Evolutionary conservation across 371 early-diverging fungal genomes (phyloP).

Genomic region (Mortierella sp.): DNA sequence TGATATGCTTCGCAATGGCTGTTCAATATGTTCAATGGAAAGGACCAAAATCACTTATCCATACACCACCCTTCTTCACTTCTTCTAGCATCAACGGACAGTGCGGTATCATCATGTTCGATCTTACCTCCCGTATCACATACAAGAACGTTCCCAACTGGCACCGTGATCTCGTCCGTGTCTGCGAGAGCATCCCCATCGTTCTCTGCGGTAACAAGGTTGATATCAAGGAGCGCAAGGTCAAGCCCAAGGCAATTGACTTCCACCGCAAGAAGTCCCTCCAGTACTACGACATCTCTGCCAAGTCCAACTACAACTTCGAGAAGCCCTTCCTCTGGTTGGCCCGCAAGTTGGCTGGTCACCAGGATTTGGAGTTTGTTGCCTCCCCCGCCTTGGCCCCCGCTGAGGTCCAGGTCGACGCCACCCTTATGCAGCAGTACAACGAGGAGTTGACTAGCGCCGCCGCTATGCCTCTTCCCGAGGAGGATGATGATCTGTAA

Average conservation of each 20-base stretch:
- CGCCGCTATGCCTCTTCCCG: slow-evolving; percentile 89
- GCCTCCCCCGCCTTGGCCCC: slow-evolving; percentile 98
- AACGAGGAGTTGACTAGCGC: slow-evolving; percentile 81
- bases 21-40: not conserved
- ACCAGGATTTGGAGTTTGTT: slow-evolving; percentile 96
- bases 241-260: slow-evolving; percentile 99
- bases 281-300: slow-evolving; percentile 99
- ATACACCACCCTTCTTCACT: not conserved
- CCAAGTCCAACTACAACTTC: slow-evolving; percentile 99
- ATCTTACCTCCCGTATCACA: slow-evolving; percentile 99
- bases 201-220: slow-evolving; percentile 99
- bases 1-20: not conserved
- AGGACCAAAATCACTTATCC: slow-evolving; percentile 1
- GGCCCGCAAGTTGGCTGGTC: slow-evolving; percentile 96
- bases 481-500: slow-evolving; percentile 85
- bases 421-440: slow-evolving; percentile 83
- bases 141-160: slow-evolving; percentile 99
- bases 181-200: slow-evolving; percentile 99
- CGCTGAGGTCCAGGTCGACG: slow-evolving; percentile 94
- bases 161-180: slow-evolving; percentile 99
- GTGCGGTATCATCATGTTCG: slow-evolving; percentile 99
- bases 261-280: slow-evolving; percentile 99
- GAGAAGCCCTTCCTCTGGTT: slow-evolving; percentile 99
- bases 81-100: slow-evolving; percentile 93
- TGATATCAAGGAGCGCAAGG: slow-evolving; percentile 99